Percentiles rank a stretch among this genome's conserved stretches.
Evolutionary conservation across 352 stramenopile genomes (phyloP).

Genomic region (Globisporangium recalcitrans): DNA sequence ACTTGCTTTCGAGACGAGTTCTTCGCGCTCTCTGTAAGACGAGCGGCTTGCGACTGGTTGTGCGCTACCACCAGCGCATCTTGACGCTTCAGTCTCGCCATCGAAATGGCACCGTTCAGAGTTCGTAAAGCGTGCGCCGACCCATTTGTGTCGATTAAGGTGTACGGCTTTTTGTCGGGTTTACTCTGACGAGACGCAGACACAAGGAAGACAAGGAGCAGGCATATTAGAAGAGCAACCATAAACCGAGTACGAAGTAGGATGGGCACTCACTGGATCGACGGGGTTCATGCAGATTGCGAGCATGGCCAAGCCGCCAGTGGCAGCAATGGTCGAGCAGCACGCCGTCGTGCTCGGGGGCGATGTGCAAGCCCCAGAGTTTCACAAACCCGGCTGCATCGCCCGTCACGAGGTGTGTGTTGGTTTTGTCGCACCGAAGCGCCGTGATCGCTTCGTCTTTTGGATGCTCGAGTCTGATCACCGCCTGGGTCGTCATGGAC

Average conservation of each 20-base stretch:
- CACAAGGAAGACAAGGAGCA: not conserved
- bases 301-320: conserved; percentile 34
- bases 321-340: conserved; percentile 51
- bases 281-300: conserved; percentile 38
- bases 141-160: conserved; percentile 47
- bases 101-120: conserved; percentile 51
- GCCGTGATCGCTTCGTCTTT: conserved; percentile 48
- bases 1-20: conserved; percentile 14
- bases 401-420: conserved; percentile 53
- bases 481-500: conserved; percentile 49
- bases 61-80: conserved; percentile 14
- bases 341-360: conserved; percentile 48
- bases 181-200: conserved; percentile 29
- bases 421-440: conserved; percentile 48
- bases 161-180: conserved; percentile 47
- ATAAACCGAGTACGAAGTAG: not conserved
- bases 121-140: conserved; percentile 38
- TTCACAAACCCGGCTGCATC: conserved; percentile 54
- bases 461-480: conserved; percentile 32
- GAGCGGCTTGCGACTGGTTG: conserved; percentile 9
- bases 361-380: conserved; percentile 59
- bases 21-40: conserved; percentile 9
- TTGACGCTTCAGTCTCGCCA: conserved; percentile 39
- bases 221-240: not conserved
- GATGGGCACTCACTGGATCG: conserved; percentile 29